Evolutionary conservation across 495 filamentous ascomycete genomes (phyloP).

Genomic region (Aspergillus bridgeri): DNA sequence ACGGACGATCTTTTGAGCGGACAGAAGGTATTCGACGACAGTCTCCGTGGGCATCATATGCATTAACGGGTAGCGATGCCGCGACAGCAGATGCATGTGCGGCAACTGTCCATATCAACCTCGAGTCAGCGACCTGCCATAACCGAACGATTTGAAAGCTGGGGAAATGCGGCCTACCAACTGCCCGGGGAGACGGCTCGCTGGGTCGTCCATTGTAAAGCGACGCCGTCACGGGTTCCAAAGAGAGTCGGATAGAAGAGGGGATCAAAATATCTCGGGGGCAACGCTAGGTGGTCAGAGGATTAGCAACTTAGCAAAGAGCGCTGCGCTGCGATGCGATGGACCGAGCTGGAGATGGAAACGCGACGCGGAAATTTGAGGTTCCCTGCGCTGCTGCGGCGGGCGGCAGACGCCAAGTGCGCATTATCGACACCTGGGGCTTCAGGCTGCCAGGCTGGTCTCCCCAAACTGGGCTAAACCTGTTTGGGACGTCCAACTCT

Average conservation of each 20-base stretch:
- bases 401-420: slow-evolving; percentile 6
- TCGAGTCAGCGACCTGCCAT: background rate
- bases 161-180: slow-evolving; percentile 46
- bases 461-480: background rate
- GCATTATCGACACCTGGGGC: slow-evolving; percentile 23
- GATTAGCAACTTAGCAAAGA: slow-evolving; percentile 9
- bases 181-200: slow-evolving; percentile 56
- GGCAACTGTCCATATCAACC: slow-evolving; percentile 53
- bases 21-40: slow-evolving; percentile 70
- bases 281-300: slow-evolving; percentile 3
- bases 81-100: slow-evolving; percentile 83
- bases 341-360: slow-evolving; percentile 10
- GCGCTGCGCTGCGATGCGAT: slow-evolving; percentile 9
- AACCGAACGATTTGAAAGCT: background rate
- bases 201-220: slow-evolving; percentile 61
- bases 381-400: slow-evolving; percentile 19
- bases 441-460: slow-evolving; percentile 3
- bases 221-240: slow-evolving; percentile 12
- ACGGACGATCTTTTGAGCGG: slow-evolving; percentile 76
- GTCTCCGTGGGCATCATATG: slow-evolving; percentile 63
- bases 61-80: slow-evolving; percentile 66
- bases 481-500: background rate
- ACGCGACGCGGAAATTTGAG: slow-evolving; percentile 45
- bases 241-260: slow-evolving; percentile 10
- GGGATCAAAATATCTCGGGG: slow-evolving; percentile 3